phyloP scores from a whole-genome alignment of 2,329 filamentous ascomycete species.

The Nothophaeocryptopus gaeumannii region DNA sequence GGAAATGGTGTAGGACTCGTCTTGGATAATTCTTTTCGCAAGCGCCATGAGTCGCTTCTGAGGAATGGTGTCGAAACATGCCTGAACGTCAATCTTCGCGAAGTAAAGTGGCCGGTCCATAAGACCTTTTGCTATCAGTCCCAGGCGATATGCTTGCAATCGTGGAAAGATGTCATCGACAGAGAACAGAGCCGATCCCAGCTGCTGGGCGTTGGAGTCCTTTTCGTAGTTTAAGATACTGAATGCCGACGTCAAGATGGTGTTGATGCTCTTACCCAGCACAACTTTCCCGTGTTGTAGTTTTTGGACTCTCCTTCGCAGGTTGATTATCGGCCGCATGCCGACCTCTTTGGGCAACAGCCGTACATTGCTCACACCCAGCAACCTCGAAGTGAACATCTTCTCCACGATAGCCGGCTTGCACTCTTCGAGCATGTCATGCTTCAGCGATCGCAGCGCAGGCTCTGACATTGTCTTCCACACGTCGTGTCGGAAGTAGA shows the following conservation, averaged over 20 bases:
- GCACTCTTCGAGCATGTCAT: conserved; percentile 76
- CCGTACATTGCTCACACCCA: conserved; percentile 77
- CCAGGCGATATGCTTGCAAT: conserved; percentile 65
- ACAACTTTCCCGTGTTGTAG: conserved; percentile 52
- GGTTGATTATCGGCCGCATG: conserved; percentile 82
- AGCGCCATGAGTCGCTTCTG: conserved; percentile 70
- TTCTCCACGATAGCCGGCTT: conserved; percentile 54
- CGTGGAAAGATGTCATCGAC: conserved; percentile 74
- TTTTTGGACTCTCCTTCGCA: conserved; percentile 63
- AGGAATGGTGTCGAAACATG: conserved; percentile 94
- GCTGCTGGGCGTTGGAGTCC: conserved; percentile 47
- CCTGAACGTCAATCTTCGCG: conserved; percentile 85
- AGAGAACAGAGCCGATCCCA: conserved; percentile 81
- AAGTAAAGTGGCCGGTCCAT: conserved; percentile 64
- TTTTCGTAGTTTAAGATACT: conserved; percentile 77
- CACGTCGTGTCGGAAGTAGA: conserved; percentile 92
- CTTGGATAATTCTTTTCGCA: conserved; percentile 56
- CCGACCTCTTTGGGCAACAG: conserved; percentile 76
- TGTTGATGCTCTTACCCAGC: conserved; percentile 66
- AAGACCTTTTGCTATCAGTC: conserved; percentile 39
- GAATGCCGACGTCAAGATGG: conserved; percentile 68
- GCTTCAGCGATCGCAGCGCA: conserved; percentile 64
- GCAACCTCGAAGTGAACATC: conserved; percentile 58
- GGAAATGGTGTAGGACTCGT: conserved; percentile 65
- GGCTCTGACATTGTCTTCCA: conserved; percentile 78